Evolutionary conservation across 1,139 yeast species (phyloP).

Genomic region (Zygoascus hellenicus): DNA sequence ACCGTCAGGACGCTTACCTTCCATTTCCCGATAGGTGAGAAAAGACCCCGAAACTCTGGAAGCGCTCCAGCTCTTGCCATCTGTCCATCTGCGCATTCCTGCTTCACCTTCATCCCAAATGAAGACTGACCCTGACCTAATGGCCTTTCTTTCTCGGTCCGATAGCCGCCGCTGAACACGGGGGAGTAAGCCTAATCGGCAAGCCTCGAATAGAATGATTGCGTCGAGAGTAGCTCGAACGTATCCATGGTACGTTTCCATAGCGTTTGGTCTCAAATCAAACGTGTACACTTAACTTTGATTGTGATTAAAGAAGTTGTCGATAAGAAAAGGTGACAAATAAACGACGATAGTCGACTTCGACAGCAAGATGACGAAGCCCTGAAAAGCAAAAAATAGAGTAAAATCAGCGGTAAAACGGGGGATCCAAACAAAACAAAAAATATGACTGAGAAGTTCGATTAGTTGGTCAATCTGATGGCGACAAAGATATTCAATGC

Average conservation of each 20-base stretch:
- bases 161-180: slow-evolving; percentile 53
- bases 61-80: slow-evolving; percentile 65
- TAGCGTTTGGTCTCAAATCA: background rate
- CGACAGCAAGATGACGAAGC: no score
- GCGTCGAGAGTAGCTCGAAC: slow-evolving; percentile 57
- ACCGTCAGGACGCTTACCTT: slow-evolving; percentile 29
- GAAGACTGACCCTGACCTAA: slow-evolving; percentile 56
- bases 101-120: slow-evolving; percentile 69
- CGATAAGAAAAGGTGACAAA: no score
- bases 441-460: no score
- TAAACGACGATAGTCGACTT: no score
- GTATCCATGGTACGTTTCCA: slow-evolving; percentile 59
- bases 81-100: slow-evolving; percentile 74
- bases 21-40: slow-evolving; percentile 59
- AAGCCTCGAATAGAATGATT: slow-evolving; percentile 58
- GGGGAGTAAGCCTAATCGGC: slow-evolving; percentile 52
- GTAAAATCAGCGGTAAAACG: no score
- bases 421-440: no score
- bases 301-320: no score
- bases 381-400: no score
- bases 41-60: slow-evolving; percentile 63
- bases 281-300: no score
- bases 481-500: no score
- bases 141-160: slow-evolving; percentile 49
- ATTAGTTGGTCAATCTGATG: no score